Percentiles rank a stretch among this genome's conserved stretches.
phyloP scores from a whole-genome alignment of 495 filamentous ascomycete genomes.

The Echria macrotheca region DNA sequence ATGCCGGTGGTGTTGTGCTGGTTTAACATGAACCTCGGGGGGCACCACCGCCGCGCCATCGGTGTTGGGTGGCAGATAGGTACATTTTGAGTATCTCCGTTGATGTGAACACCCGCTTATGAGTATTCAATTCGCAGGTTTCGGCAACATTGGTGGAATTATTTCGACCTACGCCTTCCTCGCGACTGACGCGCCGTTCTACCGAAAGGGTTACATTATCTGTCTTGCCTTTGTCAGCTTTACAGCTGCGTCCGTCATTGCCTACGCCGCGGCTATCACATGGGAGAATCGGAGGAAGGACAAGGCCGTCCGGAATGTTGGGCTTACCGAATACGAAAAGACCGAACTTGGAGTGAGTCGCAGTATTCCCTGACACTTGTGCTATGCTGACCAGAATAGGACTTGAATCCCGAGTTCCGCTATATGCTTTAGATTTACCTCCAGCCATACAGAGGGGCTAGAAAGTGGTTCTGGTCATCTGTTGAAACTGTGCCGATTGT shows the following conservation, averaged over 20 bases:
- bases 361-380: no score
- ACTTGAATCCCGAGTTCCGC: slow-evolving; percentile 59
- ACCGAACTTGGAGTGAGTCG: slow-evolving; percentile 52
- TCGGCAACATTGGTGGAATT: slow-evolving; percentile 93
- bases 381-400: slow-evolving; percentile 24
- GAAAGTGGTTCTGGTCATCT: no score
- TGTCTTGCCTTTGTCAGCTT: slow-evolving; percentile 70
- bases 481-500: no score
- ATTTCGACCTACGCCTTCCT: slow-evolving; percentile 84
- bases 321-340: slow-evolving; percentile 68
- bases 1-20: slow-evolving; percentile 87
- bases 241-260: slow-evolving; percentile 51
- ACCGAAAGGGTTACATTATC: slow-evolving; percentile 71
- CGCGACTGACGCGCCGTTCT: slow-evolving; percentile 60
- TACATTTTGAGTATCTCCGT: slow-evolving; percentile 9
- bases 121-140: slow-evolving; percentile 31
- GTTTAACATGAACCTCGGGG: slow-evolving; percentile 89
- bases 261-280: slow-evolving; percentile 56
- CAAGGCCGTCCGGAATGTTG: slow-evolving; percentile 43
- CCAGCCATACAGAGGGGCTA: no score
- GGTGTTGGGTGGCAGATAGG: slow-evolving; percentile 84
- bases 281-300: slow-evolving; percentile 63
- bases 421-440: slow-evolving; percentile 47
- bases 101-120: not conserved
- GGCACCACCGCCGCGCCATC: slow-evolving; percentile 77